Evolutionary conservation across 352 stramenopile species (phyloP), one percentile per base, ranked within the genome.

Genomic region (Pythium phragmitis): DNA sequence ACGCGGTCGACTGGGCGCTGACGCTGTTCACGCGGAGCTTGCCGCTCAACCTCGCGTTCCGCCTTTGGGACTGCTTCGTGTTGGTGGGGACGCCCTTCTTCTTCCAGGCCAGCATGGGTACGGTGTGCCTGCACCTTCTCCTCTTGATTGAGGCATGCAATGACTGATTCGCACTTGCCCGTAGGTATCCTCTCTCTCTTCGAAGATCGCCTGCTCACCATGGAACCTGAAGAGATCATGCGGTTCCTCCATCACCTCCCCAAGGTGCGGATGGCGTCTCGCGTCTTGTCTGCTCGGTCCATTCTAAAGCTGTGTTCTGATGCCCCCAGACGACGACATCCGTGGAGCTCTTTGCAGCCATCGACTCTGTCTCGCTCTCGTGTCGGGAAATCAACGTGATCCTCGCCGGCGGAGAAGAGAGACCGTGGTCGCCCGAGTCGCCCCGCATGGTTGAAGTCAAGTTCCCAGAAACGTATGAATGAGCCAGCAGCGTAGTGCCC

Each of bases 31-130:
- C 85, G 26, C 69, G 85, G 14, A 87, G 82, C 57, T 70, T 95
- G 21, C 82, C 87, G 23, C 59, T 95, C 13, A 72, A 89, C 37
- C 57, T 94, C 12, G 87, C 86, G 4, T 63, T 95, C 62, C 87
- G 83, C 11, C 63, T 95, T 7, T 94, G 85, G 87, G 87, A 95
- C 67, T 88, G 85, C 69, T 95, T 91, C 57, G 82, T 95, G 12
- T 67, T 86, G 30, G 46, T 92, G 14, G 85, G 87, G 39, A 89
- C 87, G 46, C 74, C 85, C 17, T 95, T 94, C 68, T 94, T 95
- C 70, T 95, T 95, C 63, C 87, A 94, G 54, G 85, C 85, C 7
- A 92, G 83, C 68, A 87, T 95, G 69, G 87, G 86, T 93, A 68
- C 26, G 57, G 73, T 57, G 2, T 33, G 51, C 28, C 7, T 46